These are phyloP conservation scores for Carallia pectinifolia DNA, from an alignment of 345 rosid species.

Conservation along the genomic window DNA sequence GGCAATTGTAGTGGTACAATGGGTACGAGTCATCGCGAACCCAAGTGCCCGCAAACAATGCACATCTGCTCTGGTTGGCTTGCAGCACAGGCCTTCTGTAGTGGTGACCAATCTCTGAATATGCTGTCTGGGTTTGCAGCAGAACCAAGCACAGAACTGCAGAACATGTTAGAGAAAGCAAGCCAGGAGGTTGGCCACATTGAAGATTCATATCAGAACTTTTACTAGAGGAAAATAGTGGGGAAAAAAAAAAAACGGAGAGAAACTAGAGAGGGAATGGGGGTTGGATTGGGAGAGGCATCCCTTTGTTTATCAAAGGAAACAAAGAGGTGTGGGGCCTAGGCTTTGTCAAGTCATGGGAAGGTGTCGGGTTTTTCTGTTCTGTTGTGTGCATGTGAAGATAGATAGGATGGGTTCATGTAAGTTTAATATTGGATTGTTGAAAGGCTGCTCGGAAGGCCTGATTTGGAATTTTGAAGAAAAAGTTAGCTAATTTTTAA, in stretches of 20 bases:
- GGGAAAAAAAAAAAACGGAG: background rate
- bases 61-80: constrained; percentile 54
- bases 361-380: background rate
- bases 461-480: background rate
- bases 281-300: no score
- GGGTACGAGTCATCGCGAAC: constrained; percentile 74
- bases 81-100: constrained; percentile 51
- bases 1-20: constrained; percentile 50
- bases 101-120: constrained; percentile 48
- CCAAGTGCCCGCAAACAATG: constrained; percentile 66
- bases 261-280: no score
- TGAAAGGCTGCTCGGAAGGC: background rate
- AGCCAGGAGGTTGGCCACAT: background rate
- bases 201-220: background rate
- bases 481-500: background rate
- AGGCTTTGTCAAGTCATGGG: background rate
- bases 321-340: background rate
- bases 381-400: constrained; percentile 22
- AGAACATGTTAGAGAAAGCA: constrained; percentile 21
- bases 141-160: constrained; percentile 28
- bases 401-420: constrained; percentile 6
- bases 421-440: constrained; percentile 4
- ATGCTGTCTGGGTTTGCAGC: constrained; percentile 37
- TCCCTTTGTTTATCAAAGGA: background rate
- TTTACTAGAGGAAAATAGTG: background rate